Evolutionary conservation across 2,329 filamentous ascomycete species (phyloP).

Genomic region (Diaporthe vaccinii): DNA sequence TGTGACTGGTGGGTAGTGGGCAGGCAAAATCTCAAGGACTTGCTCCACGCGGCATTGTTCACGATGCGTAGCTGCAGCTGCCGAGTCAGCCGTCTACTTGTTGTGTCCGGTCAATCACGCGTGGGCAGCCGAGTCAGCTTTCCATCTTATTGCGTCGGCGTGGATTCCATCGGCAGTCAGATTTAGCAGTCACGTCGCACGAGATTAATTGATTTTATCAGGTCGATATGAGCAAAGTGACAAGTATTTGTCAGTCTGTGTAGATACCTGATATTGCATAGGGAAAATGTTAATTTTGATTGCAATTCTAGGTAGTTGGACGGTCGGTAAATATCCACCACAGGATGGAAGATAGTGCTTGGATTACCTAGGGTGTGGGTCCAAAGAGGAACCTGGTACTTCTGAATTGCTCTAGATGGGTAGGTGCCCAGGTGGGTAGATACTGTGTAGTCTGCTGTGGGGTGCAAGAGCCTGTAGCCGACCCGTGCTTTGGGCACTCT

Average conservation of each 20-base stretch:
- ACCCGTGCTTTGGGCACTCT: conserved; percentile 28
- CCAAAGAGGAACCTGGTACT: not conserved
- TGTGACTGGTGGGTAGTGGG: conserved; percentile 5
- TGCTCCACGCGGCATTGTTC: not conserved
- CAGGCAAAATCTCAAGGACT: not conserved
- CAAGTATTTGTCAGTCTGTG: not conserved
- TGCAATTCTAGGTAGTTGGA: not conserved
- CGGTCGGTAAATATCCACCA: not conserved
- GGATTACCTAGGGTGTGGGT: too few relatives aligned
- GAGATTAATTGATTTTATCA: not conserved
- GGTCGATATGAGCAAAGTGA: not conserved
- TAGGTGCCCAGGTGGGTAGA: not conserved
- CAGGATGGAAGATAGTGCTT: not conserved
- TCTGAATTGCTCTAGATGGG: not conserved
- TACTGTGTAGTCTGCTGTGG: not conserved
- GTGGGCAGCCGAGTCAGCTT: conserved; percentile 18
- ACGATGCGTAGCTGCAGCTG: conserved; percentile 17
- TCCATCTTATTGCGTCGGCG: not conserved
- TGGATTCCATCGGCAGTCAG: conserved; percentile 11
- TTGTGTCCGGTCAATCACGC: not conserved
- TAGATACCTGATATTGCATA: not conserved
- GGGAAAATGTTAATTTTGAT: not conserved
- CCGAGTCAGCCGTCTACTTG: conserved; percentile 16
- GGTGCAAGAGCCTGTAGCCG: conserved; percentile 13
- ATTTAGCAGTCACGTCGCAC: conserved; percentile 9